Evolutionary conservation across 768 basidiomycete species (phyloP).

Genomic region (Paxillus ammoniavirescens): DNA sequence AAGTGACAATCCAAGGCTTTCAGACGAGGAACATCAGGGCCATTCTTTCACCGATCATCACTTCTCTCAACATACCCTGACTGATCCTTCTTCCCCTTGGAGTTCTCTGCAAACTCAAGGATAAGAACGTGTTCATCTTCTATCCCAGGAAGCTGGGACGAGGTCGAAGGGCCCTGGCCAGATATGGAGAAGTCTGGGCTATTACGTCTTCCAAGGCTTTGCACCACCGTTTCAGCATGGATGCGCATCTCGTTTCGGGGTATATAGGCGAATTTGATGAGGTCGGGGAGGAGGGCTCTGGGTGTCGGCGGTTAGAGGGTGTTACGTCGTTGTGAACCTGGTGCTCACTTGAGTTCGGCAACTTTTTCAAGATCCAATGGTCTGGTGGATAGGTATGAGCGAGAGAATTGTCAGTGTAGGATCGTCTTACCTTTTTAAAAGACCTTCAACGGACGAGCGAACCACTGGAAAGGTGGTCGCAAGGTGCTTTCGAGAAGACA

Average conservation of each 20-base stretch:
- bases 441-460: slow-evolving; percentile 73
- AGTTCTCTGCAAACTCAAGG: slow-evolving; percentile 50
- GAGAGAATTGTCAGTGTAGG: not conserved
- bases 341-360: slow-evolving; percentile 75
- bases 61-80: slow-evolving; percentile 21
- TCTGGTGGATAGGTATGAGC: slow-evolving; percentile 36
- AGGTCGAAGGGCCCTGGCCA: slow-evolving; percentile 12
- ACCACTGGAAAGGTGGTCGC: slow-evolving; percentile 78
- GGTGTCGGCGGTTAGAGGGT: not conserved
- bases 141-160: slow-evolving; percentile 25
- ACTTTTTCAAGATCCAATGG: slow-evolving; percentile 76
- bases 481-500: slow-evolving; percentile 76
- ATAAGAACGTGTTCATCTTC: slow-evolving; percentile 48
- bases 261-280: slow-evolving; percentile 82
- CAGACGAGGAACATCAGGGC: not conserved
- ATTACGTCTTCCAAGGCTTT: slow-evolving; percentile 24
- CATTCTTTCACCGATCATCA: slow-evolving; percentile 1
- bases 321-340: not conserved
- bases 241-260: slow-evolving; percentile 60
- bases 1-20: slow-evolving; percentile 19
- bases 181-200: slow-evolving; percentile 43
- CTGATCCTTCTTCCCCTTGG: slow-evolving; percentile 30
- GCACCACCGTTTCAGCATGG: slow-evolving; percentile 35
- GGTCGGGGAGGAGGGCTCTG: slow-evolving; percentile 79
- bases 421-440: slow-evolving; percentile 64